These are phyloP conservation scores for Ceriops tagal DNA, from an alignment of 345 rosid species.

Conservation along the genomic window DNA sequence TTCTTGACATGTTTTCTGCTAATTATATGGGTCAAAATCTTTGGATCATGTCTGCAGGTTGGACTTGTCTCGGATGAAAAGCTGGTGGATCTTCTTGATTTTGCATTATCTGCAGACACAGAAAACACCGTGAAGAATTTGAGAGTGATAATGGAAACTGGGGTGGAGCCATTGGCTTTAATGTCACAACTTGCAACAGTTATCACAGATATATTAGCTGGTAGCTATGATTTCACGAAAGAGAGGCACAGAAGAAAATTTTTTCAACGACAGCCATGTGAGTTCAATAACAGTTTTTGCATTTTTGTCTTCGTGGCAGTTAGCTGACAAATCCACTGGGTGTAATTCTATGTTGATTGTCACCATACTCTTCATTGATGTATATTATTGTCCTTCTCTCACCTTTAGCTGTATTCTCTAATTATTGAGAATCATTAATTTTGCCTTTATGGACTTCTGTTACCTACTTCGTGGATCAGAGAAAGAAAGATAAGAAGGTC, in stretches of 20 bases:
- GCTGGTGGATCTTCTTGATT: constrained; percentile 94
- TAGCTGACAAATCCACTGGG: neutral
- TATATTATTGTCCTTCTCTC: too few species aligned
- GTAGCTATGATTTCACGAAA: constrained; percentile 78
- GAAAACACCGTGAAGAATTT: constrained; percentile 92
- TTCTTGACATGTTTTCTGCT: neutral
- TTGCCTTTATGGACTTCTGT: too few species aligned
- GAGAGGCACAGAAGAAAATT: constrained; percentile 71
- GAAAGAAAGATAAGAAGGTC: neutral
- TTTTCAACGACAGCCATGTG: constrained; percentile 72
- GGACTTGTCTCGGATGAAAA: constrained; percentile 96
- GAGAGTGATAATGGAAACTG: constrained; percentile 85
- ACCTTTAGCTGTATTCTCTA: too few species aligned
- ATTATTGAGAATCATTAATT: too few species aligned
- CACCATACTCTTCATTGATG: too few species aligned
- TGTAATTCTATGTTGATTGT: too few species aligned
- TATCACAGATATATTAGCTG: constrained; percentile 91
- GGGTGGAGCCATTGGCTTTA: constrained; percentile 88
- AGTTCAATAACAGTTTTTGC: constrained; percentile 28
- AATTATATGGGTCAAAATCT: neutral
- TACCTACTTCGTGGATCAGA: neutral
- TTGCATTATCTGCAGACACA: constrained; percentile 97
- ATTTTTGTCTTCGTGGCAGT: neutral
- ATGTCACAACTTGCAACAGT: constrained; percentile 99
- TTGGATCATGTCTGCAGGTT: constrained; percentile 46